Base-by-base conservation (phyloP, 2,329 filamentous ascomycete genomes). In the Tolypocladium amazonense region DNA sequence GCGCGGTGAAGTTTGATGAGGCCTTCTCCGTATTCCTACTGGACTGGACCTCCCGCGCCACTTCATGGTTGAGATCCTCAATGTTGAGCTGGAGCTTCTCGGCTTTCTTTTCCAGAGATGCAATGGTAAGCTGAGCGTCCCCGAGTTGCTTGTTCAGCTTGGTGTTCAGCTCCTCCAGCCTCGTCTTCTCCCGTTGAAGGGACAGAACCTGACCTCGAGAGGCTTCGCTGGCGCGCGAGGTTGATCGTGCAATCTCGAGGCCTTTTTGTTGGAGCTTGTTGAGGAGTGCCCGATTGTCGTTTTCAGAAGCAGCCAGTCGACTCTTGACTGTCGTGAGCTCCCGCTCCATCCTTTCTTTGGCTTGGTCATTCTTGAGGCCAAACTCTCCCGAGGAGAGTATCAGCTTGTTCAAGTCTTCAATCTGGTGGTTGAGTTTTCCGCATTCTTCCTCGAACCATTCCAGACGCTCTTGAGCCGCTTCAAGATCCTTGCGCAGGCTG, bases 181-280 rank as follows among this genome's bases (percentile, higher is more conserved):
- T 90, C 1, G 82, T 73, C 75, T 96, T 97, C 69, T 97, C 93
- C 20, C 87, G 84, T 64, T 93, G 91, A 35, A 97, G 77, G 61
- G 87, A 85, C 45, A 84, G 74, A 56, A 97, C 79, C 65, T 94
- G 89, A 2, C 87, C 82, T 43, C 92, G 87, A 55, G 92, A 90
- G 38, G 86, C 89, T 66, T 97, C 93, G 62, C 84, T 92, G 37
- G 89, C 93, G 61, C 88, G 88, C 6, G 92, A 96, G 62, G 85
- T 90, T 0, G 93, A 94, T 54, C 94, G 85, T 47, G 93, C 93
- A 72, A 99, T 95, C 70, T 99, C 93, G 8, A 99, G 82, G 37
- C 95, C 94, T 78, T 97, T 97, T 69, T 97, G 93, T 69, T 97
- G 93, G 23, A 99, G 81, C 74, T 97, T 97, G 77, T 97, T 97